Evolutionary conservation across 345 rosid species (phyloP), one percentile per base, ranked within the genome.

Genomic region (Brassica incana): DNA sequence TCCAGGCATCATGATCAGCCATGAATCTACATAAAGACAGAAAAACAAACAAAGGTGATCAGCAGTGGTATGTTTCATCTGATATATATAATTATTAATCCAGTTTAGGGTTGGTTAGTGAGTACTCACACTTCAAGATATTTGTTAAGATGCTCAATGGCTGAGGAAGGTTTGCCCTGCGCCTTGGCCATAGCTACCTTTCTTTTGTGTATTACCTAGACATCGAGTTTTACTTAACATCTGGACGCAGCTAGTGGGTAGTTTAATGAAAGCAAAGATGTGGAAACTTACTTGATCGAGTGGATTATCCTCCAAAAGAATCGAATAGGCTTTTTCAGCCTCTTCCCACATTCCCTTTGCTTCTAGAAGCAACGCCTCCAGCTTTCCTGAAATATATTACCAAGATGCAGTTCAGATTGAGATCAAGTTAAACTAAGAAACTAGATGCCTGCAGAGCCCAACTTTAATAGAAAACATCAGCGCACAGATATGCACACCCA

Each of bases 1-100:
- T 93, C 99, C 99, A 96, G 33, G 99, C 98, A 88, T 96, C 99
- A 82, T 90, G 92, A 86, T 96, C 99, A 48, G 99, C 99, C 99
- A 96, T 93, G 85, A 93, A 96, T 86, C 99, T 88, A 73, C 76
- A 69, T 65, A 61, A 58, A 77, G 75, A 16, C 32, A 43, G 58
- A 60, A 61, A 50, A 33, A 62, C 1, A 66, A 15, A 61, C 14
- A 60, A 48, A 75, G 45, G 33, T 65, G 8, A 33, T 78, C 52
- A 80, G 82, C 27, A 9, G 29, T 65, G 58, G 65, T 60, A 52
- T 48, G 45, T 68, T 52, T 52, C 73, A 36, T 12, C 38, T 43
- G 32, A 77, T 71, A 11, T 56, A 38, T 30, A 38, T 30, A 12
- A 12, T 33, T n/a, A 52, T 25, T 4, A 65, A 18, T 20, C 33